Conservation (phyloP, 2,329 filamentous ascomycete genomes). For the Camptophora hylomeconis region DNA sequence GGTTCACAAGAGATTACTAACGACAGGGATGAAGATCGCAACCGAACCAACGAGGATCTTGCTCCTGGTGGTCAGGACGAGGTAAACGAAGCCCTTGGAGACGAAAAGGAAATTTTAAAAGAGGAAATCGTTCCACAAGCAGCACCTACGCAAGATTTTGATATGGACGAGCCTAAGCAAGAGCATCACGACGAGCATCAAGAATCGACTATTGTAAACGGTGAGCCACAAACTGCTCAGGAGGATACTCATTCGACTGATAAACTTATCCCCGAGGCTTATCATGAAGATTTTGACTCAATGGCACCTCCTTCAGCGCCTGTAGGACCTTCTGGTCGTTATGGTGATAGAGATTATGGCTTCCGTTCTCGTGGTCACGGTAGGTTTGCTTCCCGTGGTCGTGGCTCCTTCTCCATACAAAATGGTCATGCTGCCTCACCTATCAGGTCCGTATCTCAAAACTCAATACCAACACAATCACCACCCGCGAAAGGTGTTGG, state of each 20-base stretch:
- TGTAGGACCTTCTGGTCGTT: constrained; percentile 20
- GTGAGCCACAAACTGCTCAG: constrained; percentile 4
- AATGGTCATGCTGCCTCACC: constrained; percentile 19
- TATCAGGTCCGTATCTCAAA: constrained; percentile 17
- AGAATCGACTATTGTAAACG: constrained; percentile 4
- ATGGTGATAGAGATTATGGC: constrained; percentile 13
- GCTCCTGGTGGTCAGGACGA: constrained; percentile 24
- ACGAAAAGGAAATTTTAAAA: constrained; percentile 11
- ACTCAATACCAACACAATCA: constrained; percentile 18
- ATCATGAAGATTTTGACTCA: constrained; percentile 15
- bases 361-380: constrained; percentile 26
- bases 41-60: constrained; percentile 23
- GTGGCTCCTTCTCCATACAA: constrained; percentile 21
- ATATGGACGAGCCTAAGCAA: constrained; percentile 5
- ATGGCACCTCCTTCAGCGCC: constrained; percentile 21
- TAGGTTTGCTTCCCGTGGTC: constrained; percentile 28
- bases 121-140: constrained; percentile 1
- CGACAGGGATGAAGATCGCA: constrained; percentile 7
- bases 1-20: constrained; percentile 10
- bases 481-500: constrained; percentile 39
- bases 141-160: constrained; percentile 6
- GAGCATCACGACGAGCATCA: constrained; percentile 8
- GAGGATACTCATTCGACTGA: constrained; percentile 9
- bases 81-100: constrained; percentile 18
- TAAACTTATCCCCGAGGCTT: constrained; percentile 16